Base-by-base conservation (phyloP, 179 eudicot species). In the Patellifolia procumbens region DNA sequence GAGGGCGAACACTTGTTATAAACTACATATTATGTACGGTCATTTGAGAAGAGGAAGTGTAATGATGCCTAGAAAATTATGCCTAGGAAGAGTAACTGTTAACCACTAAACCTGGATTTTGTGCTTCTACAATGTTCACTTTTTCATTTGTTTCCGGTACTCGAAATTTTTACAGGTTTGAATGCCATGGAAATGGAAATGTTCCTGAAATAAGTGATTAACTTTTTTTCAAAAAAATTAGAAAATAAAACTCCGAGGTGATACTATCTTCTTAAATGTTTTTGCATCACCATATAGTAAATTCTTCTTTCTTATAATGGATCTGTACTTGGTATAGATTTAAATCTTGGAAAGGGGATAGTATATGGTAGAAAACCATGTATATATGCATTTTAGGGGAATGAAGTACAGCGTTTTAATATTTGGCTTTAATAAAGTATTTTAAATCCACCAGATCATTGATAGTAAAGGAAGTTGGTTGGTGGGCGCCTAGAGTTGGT, bases 401-500 rank as follows among this genome's bases (percentile, higher is more conserved):
- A 56, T 28, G 63, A 26, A 26, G 34, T 26, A 28, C 62, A 58
- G 10, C 4, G 11, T 32, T 24, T 58, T 58, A 9, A 6, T 7
- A 55, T 55, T 20, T 55, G 61, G 31, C 19, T 19, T 28, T 9
- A 6, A 26, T 28, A 5, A 7, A 2, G 6, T 43, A 1, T 43
- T 67, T 4, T 45, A 6, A 16, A 49, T 48, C 42, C 73, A 69
- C 17, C 22, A 69, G 46, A 46, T 16, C 17, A 1, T 28, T 8
- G 12, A 17, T 16, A 43, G 49, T 49, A 70, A 49, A 69, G 55
- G 48, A 69, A 17, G 59, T 29, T 48, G 58, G 73, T 70, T 45
- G 56, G 72, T 46, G 52, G 72, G 56, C 10, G 22, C 13, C 17
- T 28, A 22, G n/a, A 31, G 59, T 70, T 7, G 72, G 73, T 49